Conservation (phyloP, 805 yeast species). For the Monosporozyma unispora region DNA sequence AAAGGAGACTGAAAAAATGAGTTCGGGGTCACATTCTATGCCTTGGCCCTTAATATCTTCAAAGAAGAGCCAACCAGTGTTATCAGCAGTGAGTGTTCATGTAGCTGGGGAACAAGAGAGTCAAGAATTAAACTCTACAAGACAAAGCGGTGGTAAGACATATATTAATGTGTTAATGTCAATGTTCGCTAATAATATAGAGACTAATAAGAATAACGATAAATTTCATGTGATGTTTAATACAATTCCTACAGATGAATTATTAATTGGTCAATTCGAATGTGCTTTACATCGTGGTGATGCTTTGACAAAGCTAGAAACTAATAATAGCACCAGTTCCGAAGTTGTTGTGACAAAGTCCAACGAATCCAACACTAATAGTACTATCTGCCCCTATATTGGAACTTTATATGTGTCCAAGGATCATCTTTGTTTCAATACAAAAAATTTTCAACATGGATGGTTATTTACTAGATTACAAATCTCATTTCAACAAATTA, state of each 20-base stretch:
- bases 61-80: neutral
- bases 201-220: constrained; percentile 50
- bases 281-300: constrained; percentile 80
- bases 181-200: constrained; percentile 30
- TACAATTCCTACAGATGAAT: constrained; percentile 56
- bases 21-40: neutral
- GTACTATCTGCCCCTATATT: constrained; percentile 53
- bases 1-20: neutral
- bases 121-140: neutral
- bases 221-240: constrained; percentile 74
- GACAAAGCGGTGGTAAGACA: neutral
- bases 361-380: neutral
- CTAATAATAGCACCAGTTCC: neutral
- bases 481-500: constrained; percentile 62
- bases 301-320: neutral
- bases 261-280: constrained; percentile 73
- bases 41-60: neutral
- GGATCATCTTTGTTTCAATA: constrained; percentile 67
- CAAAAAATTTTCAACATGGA: constrained; percentile 78
- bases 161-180: constrained; percentile 2
- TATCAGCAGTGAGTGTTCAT: neutral
- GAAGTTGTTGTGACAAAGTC: neutral
- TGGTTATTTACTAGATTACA: constrained; percentile 52
- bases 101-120: neutral
- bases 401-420: constrained; percentile 81